Evolutionary conservation across 345 rosid species (phyloP).

Genomic region (Mallotus nudiflorus): DNA sequence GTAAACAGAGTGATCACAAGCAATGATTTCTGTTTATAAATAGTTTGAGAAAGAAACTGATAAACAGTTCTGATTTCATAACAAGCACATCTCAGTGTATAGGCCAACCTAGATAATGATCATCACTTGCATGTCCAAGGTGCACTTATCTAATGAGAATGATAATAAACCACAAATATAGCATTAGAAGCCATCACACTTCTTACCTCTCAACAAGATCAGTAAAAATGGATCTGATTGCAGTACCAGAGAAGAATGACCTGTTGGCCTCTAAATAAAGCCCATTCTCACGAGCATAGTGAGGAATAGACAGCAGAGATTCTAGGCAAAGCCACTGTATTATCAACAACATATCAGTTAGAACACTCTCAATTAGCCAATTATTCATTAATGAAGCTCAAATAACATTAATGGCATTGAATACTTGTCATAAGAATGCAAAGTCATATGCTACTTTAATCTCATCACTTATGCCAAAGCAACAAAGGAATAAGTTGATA

Average conservation of each 20-base stretch:
- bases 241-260: conserved; percentile 64
- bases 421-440: neutral
- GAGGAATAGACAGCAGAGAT: conserved; percentile 62
- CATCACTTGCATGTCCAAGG: neutral
- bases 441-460: neutral
- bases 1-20: no score
- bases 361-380: neutral
- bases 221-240: conserved; percentile 49
- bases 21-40: neutral
- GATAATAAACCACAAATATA: neutral
- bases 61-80: neutral
- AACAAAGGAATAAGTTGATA: neutral
- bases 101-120: neutral
- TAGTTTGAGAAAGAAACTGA: neutral
- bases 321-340: conserved; percentile 87
- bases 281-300: conserved; percentile 45
- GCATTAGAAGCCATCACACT: neutral
- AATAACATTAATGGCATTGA: neutral
- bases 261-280: conserved; percentile 38
- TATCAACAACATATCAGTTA: conserved; percentile 15
- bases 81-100: neutral
- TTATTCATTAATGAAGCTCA: neutral
- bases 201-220: conserved; percentile 84
- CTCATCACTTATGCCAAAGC: neutral
- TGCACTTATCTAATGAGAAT: neutral